phyloP scores from a whole-genome alignment of 2,329 filamentous ascomycete species.

The Ceratocystis ficicola region DNA sequence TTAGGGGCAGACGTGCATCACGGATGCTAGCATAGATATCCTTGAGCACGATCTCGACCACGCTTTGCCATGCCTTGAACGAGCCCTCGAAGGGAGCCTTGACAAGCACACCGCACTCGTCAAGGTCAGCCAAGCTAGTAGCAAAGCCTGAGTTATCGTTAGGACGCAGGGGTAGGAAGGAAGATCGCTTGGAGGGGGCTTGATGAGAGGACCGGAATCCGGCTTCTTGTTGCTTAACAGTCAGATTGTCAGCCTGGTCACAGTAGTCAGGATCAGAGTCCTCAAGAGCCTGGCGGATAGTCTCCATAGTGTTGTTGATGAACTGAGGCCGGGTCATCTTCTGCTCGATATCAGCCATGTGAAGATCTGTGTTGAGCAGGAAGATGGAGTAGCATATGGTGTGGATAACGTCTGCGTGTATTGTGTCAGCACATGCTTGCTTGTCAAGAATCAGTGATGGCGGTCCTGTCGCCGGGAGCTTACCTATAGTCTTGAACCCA shows the following conservation, averaged over 20 bases:
- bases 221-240: slow-evolving; percentile 24
- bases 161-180: slow-evolving; percentile 40
- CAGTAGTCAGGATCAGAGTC: slow-evolving; percentile 61
- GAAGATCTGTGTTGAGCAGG: slow-evolving; percentile 88
- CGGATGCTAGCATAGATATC: slow-evolving; percentile 85
- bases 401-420: slow-evolving; percentile 67
- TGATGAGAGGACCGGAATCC: slow-evolving; percentile 22
- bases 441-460: not conserved
- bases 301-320: slow-evolving; percentile 90
- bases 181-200: slow-evolving; percentile 34
- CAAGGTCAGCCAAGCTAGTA: slow-evolving; percentile 25
- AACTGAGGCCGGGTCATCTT: slow-evolving; percentile 96
- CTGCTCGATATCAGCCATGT: slow-evolving; percentile 85
- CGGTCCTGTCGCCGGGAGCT: slow-evolving; percentile 28
- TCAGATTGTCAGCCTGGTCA: slow-evolving; percentile 29
- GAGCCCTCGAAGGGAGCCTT: slow-evolving; percentile 63
- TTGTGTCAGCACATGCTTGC: slow-evolving; percentile 28
- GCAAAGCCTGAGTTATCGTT: slow-evolving; percentile 28
- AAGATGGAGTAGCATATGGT: slow-evolving; percentile 95
- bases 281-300: slow-evolving; percentile 62
- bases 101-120: slow-evolving; percentile 64
- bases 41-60: slow-evolving; percentile 83
- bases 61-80: slow-evolving; percentile 70
- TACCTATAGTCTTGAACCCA: slow-evolving; percentile 80
- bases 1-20: slow-evolving; percentile 72